Base-by-base conservation (phyloP, 306 rosid species). In the Phaseolus lunatus region DNA sequence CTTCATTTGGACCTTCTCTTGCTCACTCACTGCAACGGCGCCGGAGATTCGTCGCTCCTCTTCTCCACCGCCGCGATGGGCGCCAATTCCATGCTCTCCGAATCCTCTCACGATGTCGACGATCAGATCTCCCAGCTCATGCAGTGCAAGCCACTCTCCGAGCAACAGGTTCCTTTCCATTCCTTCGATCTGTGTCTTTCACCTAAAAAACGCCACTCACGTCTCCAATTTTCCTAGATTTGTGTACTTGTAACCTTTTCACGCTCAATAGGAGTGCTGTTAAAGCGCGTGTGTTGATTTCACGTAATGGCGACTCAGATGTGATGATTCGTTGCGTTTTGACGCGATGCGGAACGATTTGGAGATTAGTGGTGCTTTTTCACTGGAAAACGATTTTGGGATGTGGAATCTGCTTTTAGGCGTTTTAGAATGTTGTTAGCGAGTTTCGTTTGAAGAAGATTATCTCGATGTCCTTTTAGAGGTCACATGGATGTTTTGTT, bases 61-160 rank as follows among this genome's bases (percentile, higher is more conserved):
- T 4, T 24, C 58, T 80, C 78, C 67, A 75, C 27, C 53, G 14
- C 47, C 48, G 16, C 35, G 75, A 95, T 94, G 98, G 96, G 95
- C 54, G 72, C 84, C 44, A 85, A 90, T 89, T 95, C 95, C 16
- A 61, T 84, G 50, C 49, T 87, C 9, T 72, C 91, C 58, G 96
- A 92, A 3, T 81, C 90, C 6, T 81, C 82, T 53, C 75, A 57
- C 71, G 93, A 90, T 78, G 91, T 95, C 70, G 90, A 95, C 65
- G 97, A 95, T 84, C 97, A 95, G 98, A 95, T 95, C 96, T 87
- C 97, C 20, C 97, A 95, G 91, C 97, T 95, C 85, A 90, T 88
- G 97, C 96, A 95, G 88, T 95, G 98, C 97, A 92, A 92, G 82
- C 98, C 98, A 27, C 96, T 95, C 72, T 88, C 95, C 20, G 98